These are phyloP conservation scores for Zygoascus meyerae DNA, from an alignment of 1,139 yeast species.

Conservation along the genomic window DNA sequence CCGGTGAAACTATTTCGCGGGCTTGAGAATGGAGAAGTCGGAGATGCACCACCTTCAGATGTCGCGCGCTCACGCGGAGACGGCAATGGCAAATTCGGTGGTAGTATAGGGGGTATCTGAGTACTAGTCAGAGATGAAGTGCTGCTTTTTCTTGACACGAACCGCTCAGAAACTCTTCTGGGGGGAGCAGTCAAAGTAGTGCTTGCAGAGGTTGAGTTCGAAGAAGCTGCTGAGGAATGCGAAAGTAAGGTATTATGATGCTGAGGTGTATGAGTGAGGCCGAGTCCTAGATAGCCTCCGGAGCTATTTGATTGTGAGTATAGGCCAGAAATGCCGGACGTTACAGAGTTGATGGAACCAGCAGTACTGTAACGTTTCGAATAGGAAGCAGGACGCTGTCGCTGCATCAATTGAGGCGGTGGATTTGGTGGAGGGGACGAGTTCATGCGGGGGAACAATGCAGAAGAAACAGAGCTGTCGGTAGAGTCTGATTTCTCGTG, in stretches of 20 bases:
- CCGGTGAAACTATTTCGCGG: not conserved
- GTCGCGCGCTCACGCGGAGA: not conserved
- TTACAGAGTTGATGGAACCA: conserved; percentile 1
- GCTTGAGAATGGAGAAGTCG: not conserved
- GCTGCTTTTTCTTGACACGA: not conserved
- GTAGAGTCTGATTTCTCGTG: conserved; percentile 11
- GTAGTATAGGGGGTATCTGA: not conserved
- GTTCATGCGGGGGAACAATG: conserved; percentile 20
- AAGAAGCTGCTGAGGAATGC: conserved; percentile 1
- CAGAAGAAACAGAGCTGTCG: conserved; percentile 20
- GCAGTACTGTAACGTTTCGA: conserved; percentile 3
- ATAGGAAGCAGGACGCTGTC: not conserved
- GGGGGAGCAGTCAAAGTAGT: not conserved
- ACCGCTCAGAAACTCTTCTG: not conserved
- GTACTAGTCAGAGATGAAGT: not conserved
- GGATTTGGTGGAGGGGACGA: conserved; percentile 16
- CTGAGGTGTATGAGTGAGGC: not conserved
- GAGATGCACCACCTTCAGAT: not conserved
- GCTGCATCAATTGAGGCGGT: conserved; percentile 8
- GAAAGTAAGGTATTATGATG: not conserved
- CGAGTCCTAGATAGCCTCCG: not conserved
- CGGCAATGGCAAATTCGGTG: conserved; percentile 1
- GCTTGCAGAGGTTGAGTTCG: not conserved
- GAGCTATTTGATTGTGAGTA: not conserved
- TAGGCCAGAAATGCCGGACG: conserved; percentile 1